Evolutionary conservation across 192 early-diverging fungal genomes (phyloP).

Genomic region (Coemansia sp.): DNA sequence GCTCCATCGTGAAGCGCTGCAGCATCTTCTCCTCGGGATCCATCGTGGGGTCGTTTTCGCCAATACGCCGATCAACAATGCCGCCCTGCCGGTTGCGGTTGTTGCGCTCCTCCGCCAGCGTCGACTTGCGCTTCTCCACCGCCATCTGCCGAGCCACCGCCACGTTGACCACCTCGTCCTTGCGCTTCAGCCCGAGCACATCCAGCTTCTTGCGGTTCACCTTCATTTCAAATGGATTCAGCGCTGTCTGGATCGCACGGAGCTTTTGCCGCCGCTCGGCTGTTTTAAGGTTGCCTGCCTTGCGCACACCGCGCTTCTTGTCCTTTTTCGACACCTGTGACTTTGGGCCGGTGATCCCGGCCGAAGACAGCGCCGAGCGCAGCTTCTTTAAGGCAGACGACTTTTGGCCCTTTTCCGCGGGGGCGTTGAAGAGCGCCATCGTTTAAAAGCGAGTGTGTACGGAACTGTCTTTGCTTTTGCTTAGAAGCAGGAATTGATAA

Average conservation of each 20-base stretch:
- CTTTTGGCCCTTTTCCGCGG: constrained; percentile 19
- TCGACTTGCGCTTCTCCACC: constrained; percentile 83
- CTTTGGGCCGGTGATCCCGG: constrained; percentile 71
- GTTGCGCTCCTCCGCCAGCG: constrained; percentile 72
- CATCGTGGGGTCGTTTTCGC: constrained; percentile 82
- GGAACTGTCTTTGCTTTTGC: too few species aligned
- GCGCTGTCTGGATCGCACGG: constrained; percentile 35
- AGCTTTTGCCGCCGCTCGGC: constrained; percentile 35
- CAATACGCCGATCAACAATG: constrained; percentile 91
- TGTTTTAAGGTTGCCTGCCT: constrained; percentile 39
- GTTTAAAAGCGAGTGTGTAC: too few species aligned
- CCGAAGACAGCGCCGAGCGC: constrained; percentile 69
- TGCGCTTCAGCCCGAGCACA: constrained; percentile 77
- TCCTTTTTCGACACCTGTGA: constrained; percentile 64
- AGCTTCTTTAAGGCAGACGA: constrained; percentile 80
- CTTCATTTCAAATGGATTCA: constrained; percentile 93
- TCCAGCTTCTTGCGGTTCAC: constrained; percentile 76
- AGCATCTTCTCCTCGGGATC: constrained; percentile 96
- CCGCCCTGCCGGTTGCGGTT: constrained; percentile 66
- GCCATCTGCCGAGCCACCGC: constrained; percentile 74
- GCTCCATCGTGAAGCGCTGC: constrained; percentile 86
- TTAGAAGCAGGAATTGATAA: too few species aligned
- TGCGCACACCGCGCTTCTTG: constrained; percentile 58
- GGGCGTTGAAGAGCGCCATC: too few species aligned
- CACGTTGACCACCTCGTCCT: constrained; percentile 79